Percentiles rank a stretch among this genome's conserved stretches.
Conservation (phyloP, 768 basidiomycete species). For the Rhodotorula taiwanensis region DNA sequence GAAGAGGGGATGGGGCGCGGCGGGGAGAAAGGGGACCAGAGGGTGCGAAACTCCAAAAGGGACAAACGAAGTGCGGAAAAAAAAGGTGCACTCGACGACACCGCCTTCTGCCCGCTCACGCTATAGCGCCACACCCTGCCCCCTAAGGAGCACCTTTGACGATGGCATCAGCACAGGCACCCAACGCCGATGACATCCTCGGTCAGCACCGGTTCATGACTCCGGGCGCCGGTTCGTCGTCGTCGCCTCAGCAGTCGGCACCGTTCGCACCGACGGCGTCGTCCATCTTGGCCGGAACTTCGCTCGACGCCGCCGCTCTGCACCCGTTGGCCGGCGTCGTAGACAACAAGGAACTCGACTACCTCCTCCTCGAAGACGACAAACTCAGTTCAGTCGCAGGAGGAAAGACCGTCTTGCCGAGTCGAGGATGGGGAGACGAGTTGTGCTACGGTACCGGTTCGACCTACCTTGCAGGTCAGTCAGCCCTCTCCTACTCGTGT, state of each 20-base stretch:
- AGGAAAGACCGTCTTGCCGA: slow-evolving; percentile 80
- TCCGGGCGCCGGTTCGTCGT: slow-evolving; percentile 17
- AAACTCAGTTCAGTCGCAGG: slow-evolving; percentile 87
- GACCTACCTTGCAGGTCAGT: slow-evolving; percentile 93
- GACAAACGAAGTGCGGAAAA: no score
- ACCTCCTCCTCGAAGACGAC: slow-evolving; percentile 91
- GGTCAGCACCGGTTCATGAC: slow-evolving; percentile 30
- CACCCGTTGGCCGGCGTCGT: slow-evolving; percentile 90
- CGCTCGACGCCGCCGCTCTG: slow-evolving; percentile 83
- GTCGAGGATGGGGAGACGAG: slow-evolving; percentile 97
- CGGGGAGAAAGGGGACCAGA: no score
- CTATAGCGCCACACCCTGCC: no score
- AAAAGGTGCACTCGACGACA: no score
- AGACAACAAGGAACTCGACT: slow-evolving; percentile 73
- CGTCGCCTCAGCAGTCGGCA: slow-evolving; percentile 21
- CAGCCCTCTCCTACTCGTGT: slow-evolving; percentile 42
- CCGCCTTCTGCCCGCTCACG: no score
- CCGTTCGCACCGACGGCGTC: slow-evolving; percentile 60
- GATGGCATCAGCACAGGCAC: slow-evolving; percentile 11
- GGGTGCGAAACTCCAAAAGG: no score
- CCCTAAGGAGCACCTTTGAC: no score
- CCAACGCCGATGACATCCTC: slow-evolving; percentile 37
- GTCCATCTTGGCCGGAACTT: slow-evolving; percentile 69
- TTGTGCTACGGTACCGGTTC: slow-evolving; percentile 98
- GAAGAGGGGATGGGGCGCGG: no score